Evolutionary conservation across 257 asterid genomes (phyloP).

Genomic region (Sherardia arvensis): DNA sequence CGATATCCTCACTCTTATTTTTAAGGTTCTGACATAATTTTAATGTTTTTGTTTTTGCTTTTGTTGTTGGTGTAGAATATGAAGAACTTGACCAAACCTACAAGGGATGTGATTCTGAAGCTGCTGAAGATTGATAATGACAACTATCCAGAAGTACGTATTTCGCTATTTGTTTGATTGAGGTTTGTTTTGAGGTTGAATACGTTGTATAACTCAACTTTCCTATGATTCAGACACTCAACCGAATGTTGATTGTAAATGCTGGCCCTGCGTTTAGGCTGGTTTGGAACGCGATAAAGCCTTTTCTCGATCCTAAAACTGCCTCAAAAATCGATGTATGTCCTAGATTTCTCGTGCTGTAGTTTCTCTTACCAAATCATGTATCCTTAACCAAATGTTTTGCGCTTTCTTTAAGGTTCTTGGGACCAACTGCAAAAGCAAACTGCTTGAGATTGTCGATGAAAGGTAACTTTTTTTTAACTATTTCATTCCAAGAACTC

Average conservation of each 20-base stretch:
- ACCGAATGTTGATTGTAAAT: conserved; percentile 43
- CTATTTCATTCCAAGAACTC: neutral
- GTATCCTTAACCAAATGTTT: neutral
- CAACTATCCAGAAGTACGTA: conserved; percentile 42
- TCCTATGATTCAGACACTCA: conserved; percentile 37
- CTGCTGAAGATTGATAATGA: conserved; percentile 42
- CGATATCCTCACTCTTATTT: neutral
- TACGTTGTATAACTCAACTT: neutral
- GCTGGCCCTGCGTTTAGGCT: conserved; percentile 51
- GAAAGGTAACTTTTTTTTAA: conserved; percentile 24
- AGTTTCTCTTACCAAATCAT: neutral
- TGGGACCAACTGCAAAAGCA: conserved; percentile 36
- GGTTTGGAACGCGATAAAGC: conserved; percentile 48
- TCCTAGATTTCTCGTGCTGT: neutral
- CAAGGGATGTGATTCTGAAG: conserved; percentile 38
- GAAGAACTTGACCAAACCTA: conserved; percentile 39
- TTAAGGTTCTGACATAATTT: conserved; percentile 1
- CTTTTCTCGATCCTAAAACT: conserved; percentile 45
- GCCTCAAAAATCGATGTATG: conserved; percentile 49
- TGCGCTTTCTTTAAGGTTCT: conserved; percentile 31
- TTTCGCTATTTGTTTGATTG: neutral
- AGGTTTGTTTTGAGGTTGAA: neutral
- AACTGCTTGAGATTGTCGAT: conserved; percentile 45
- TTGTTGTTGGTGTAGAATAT: conserved; percentile 23
- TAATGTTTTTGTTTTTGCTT: neutral